Conservation (phyloP, 2,329 filamentous ascomycete genomes). For the Penicillium sp. region DNA sequence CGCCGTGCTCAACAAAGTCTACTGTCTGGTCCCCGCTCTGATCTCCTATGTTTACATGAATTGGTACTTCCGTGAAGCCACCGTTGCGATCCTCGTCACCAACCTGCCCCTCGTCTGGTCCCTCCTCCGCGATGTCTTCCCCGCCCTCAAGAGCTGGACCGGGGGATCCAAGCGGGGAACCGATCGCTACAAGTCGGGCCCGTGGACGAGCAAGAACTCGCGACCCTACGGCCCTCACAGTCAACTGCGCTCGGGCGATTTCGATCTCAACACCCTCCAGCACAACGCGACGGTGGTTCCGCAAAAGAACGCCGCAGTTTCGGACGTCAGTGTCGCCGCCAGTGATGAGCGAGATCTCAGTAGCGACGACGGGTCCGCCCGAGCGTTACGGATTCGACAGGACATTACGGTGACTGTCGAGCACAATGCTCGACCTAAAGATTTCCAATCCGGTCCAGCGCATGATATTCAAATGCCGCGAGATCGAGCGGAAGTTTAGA, state of each 20-base stretch:
- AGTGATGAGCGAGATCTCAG: conserved; percentile 28
- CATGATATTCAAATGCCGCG: conserved; percentile 6
- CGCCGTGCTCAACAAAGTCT: conserved; percentile 46
- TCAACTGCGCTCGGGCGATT: conserved; percentile 25
- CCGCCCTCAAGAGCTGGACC: conserved; percentile 36
- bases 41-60: conserved; percentile 42
- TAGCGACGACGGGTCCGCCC: conserved; percentile 33
- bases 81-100: conserved; percentile 44
- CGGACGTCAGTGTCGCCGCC: conserved; percentile 22
- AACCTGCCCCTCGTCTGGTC: conserved; percentile 50
- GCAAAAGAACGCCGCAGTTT: conserved; percentile 21
- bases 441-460: conserved; percentile 10
- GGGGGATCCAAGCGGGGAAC: conserved; percentile 31
- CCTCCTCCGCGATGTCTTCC: conserved; percentile 46
- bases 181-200: conserved; percentile 29
- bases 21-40: conserved; percentile 38
- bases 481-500: conserved; percentile 13
- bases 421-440: conserved; percentile 11
- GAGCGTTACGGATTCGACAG: conserved; percentile 34
- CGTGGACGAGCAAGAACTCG: conserved; percentile 27
- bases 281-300: conserved; percentile 21
- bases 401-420: conserved; percentile 35
- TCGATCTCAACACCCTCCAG: conserved; percentile 27
- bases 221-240: conserved; percentile 26
- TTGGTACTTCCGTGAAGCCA: conserved; percentile 45